Evolutionary conservation across 192 early-diverging fungal species (phyloP), one percentile per base, ranked within the genome.

Genomic region (Coemansia sp.): DNA sequence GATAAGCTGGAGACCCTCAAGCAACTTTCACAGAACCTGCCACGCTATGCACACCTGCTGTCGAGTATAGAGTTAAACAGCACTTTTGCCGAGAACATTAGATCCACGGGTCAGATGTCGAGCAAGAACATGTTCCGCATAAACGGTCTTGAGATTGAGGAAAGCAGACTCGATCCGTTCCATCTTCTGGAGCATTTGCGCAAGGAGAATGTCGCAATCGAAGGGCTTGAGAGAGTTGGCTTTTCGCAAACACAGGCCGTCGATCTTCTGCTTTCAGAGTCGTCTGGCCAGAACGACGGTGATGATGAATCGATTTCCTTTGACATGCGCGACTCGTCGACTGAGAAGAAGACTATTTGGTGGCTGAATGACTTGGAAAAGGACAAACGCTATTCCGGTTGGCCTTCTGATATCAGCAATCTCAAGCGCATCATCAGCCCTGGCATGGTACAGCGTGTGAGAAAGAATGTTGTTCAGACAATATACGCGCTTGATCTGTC

Each of bases 291-390:
- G 2, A 26, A 22, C 32, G 58, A 71, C 18, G 62, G 41, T 22
- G 62, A 71, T 13, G 47, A 52, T 15, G 62, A 74, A n/a, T 40
- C 66, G 2, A 52, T 79, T 7, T 68, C 86, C 2, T 96, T 93
- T 74, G 95, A 98, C 70, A 88, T 93, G 36, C 92, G 94, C 40
- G 88, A 91, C 61, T 73, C 62, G 7, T 76, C 82, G 9, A 62
- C 71, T 9, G 67, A 86, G 16, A 63, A 78, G 22, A 85, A 86
- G 47, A 40, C 82, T 3, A 73, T 94, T 15, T 60, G 91, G 21
- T 99, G 97, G 97, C 84, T 89, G 74, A 99, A 98, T 73, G 92
- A 99, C 74, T 76, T 99, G 19, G 94, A 94, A 66, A 90, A 82
- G 16, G 97, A 99, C 67, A 49, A 63, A 0, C 84, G 89, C 13